Percentiles rank a stretch among this genome's conserved stretches.
Conservation (phyloP, 2,329 filamentous ascomycete genomes). For the Cylindrodendrum hubeiense region DNA sequence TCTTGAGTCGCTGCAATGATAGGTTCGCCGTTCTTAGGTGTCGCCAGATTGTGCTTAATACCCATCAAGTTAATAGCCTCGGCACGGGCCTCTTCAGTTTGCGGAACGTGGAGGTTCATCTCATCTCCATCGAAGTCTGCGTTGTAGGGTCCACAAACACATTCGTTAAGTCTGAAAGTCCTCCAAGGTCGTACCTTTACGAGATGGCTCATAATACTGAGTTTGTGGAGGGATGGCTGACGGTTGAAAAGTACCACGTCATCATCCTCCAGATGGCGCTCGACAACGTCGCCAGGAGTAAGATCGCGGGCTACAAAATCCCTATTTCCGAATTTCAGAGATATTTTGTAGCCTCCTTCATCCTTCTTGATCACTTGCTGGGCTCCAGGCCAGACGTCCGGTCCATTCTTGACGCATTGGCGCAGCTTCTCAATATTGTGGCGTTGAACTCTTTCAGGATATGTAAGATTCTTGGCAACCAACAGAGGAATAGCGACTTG, state of each 20-base stretch:
- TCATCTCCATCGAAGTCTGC: constrained; percentile 99
- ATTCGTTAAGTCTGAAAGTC: constrained; percentile 97
- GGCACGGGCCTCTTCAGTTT: constrained; percentile 95
- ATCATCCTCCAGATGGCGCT: constrained; percentile 93
- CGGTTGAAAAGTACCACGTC: constrained; percentile 98
- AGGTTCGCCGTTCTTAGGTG: constrained; percentile 96
- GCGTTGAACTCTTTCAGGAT: constrained; percentile 87
- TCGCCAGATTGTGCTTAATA: constrained; percentile 95
- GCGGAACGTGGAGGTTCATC: constrained; percentile 98
- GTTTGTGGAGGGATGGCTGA: constrained; percentile 96
- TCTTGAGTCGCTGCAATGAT: constrained; percentile 99
- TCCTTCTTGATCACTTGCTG: constrained; percentile 83
- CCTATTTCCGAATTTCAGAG: constrained; percentile 80
- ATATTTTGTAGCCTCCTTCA: constrained; percentile 75
- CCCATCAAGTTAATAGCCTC: constrained; percentile 98
- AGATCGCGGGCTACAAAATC: constrained; percentile 80
- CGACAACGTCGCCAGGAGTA: constrained; percentile 87
- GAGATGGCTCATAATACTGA: constrained; percentile 97
- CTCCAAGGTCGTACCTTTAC: constrained; percentile 95
- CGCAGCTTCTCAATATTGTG: constrained; percentile 89
- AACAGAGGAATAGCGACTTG: constrained; percentile 92
- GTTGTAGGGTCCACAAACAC: constrained; percentile 98
- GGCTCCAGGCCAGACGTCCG: constrained; percentile 86
- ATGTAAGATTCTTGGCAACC: constrained; percentile 97
- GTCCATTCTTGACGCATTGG: constrained; percentile 80